phyloP scores from a whole-genome alignment of 495 filamentous ascomycete species.

The Aspergillus ostianus region DNA sequence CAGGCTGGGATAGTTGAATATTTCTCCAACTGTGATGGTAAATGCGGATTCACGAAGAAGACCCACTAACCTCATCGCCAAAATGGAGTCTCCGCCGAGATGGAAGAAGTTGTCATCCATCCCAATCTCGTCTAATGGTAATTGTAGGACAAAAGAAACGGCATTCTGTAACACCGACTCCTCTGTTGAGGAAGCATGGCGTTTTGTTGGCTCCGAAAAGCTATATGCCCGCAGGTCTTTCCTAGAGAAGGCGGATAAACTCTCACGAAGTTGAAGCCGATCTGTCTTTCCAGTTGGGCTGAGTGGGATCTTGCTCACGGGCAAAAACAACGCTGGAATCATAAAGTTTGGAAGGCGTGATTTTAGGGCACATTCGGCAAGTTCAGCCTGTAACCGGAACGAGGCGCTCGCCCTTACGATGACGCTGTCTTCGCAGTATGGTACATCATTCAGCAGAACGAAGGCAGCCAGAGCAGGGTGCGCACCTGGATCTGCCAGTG shows the following conservation, averaged over 20 bases:
- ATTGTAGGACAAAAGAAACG: neutral
- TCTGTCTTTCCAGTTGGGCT: neutral
- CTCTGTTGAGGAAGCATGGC: neutral
- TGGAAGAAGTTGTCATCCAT: slow-evolving; percentile 1
- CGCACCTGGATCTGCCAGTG: neutral
- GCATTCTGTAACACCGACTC: neutral
- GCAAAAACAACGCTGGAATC: slow-evolving; percentile 2
- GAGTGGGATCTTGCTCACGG: neutral
- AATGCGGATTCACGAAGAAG: neutral
- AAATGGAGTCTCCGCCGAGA: neutral
- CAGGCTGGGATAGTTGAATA: neutral
- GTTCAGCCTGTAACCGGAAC: neutral
- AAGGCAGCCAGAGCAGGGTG: neutral
- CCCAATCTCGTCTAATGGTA: neutral
- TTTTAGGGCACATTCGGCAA: neutral
- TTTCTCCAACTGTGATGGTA: neutral
- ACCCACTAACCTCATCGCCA: neutral
- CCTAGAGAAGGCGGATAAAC: neutral
- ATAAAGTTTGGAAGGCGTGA: neutral
- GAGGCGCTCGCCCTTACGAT: neutral
- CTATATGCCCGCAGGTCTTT: neutral
- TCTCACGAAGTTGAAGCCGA: neutral
- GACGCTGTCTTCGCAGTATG: neutral
- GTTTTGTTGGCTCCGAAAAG: neutral
- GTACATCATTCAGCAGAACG: neutral